Conservation (phyloP, 306 rosid genomes). For the Rosa persica region DNA sequence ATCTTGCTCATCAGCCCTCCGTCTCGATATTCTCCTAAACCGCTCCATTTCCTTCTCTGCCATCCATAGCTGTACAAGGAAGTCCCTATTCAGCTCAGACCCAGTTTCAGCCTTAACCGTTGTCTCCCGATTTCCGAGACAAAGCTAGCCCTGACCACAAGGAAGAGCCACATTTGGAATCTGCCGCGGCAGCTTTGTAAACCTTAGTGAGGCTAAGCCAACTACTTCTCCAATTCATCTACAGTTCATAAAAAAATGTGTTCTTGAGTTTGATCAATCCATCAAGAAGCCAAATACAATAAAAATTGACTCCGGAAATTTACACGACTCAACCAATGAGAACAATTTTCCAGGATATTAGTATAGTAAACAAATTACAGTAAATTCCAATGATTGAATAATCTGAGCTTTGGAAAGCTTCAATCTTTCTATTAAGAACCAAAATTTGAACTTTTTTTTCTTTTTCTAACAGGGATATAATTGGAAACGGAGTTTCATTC, state of each 20-base stretch:
- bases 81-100: slow-evolving; percentile 50
- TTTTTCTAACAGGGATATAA: neutral
- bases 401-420: neutral
- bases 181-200: slow-evolving; percentile 11
- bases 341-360: neutral
- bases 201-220: slow-evolving; percentile 16
- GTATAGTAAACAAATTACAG: neutral
- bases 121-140: slow-evolving; percentile 46
- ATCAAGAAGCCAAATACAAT: neutral
- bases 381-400: neutral
- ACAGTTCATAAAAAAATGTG: neutral
- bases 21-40: slow-evolving; percentile 25
- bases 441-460: neutral
- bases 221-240: slow-evolving; percentile 44
- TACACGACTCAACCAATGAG: neutral
- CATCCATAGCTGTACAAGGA: slow-evolving; percentile 61
- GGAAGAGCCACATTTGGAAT: slow-evolving; percentile 22
- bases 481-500: neutral
- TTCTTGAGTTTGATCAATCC: neutral
- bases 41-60: slow-evolving; percentile 44
- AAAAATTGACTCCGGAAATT: neutral
- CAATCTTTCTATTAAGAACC: neutral
- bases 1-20: slow-evolving; percentile 3
- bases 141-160: slow-evolving; percentile 8
- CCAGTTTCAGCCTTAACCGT: slow-evolving; percentile 9